A percentile compares a stretch with the other conserved stretches of the same genome.
These are phyloP conservation scores for Abrus pulchellus DNA, from an alignment of 306 rosid species.

Conservation along the genomic window DNA sequence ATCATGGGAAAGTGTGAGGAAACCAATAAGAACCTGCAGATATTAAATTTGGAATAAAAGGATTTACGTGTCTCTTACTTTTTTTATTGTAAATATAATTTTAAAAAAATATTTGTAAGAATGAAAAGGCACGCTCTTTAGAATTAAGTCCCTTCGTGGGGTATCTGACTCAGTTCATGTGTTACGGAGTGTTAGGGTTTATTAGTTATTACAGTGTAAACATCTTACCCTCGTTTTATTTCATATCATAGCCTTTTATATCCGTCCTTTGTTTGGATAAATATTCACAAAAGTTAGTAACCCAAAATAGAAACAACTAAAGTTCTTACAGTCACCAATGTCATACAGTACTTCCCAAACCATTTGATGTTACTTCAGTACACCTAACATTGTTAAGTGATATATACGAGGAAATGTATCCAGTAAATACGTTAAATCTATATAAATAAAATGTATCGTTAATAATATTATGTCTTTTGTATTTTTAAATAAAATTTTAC, in stretches of 20 bases:
- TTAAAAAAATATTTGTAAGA: too few relatives aligned
- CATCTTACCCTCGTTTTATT: slow-evolving; percentile 3
- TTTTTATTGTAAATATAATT: too few relatives aligned
- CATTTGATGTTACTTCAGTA: not conserved
- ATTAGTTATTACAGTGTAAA: slow-evolving; percentile 21
- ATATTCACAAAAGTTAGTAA: slow-evolving; percentile 31
- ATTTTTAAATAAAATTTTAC: too few relatives aligned
- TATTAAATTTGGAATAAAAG: slow-evolving; percentile 35
- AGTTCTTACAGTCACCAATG: not conserved
- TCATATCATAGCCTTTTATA: slow-evolving; percentile 31
- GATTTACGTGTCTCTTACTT: too few relatives aligned
- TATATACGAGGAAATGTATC: too few relatives aligned
- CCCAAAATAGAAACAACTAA: not conserved
- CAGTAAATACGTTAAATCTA: too few relatives aligned
- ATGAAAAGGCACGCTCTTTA: too few relatives aligned
- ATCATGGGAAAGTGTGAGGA: slow-evolving; percentile 41
- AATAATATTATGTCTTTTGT: too few relatives aligned
- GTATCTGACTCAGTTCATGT: not conserved
- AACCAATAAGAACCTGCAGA: slow-evolving; percentile 22
- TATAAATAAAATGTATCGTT: too few relatives aligned
- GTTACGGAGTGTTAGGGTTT: slow-evolving; percentile 38
- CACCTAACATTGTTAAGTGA: not conserved
- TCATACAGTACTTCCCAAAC: not conserved
- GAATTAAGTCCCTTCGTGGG: not conserved
- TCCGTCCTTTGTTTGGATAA: slow-evolving; percentile 38